Base-by-base conservation (phyloP, 2,329 filamentous ascomycete genomes). In the Aspergillus ochraceus region DNA sequence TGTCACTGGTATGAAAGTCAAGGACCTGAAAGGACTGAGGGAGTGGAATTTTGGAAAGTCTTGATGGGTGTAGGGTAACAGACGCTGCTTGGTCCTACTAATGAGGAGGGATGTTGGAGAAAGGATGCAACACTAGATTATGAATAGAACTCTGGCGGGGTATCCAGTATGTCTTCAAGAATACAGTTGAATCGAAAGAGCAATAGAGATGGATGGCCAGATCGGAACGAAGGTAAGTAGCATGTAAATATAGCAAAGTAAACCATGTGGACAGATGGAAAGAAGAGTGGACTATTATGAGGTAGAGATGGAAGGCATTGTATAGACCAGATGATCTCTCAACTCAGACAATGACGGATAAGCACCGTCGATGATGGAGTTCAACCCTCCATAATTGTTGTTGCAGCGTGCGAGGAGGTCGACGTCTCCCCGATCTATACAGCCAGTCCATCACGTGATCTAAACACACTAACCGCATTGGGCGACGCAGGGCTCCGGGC, bases 401-500 rank as follows among this genome's bases (percentile, higher is more conserved):
- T 8, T 51, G 22, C 20, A 56, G 32, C 11, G 5, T 29, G 49
- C 2, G n/a, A 32, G 51, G 54, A 51, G 32, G 22, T 29, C 14
- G 46, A 42, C 24, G 22, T 51, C 6, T 5, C 32, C 20, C 11
- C 45, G 45, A 47, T 64, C 55, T 64, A 64, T 61, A 64, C 42
- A 55, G 49, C 19, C 2, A 2, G 0, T 1, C 10, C n/a, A n/a
- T 64, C 67, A 69, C 67, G 66, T 69, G 67, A 14, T 0, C 3
- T 4, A 0, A 2, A 1, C 0, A 2, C 45, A 24, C 66, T 68
- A 68, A 65, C 64, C 61, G 39, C 22, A 46, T 68, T 58, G 32
- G 60, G 66, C 45, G 56, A 46, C 39, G 55, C 62, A 22, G 62
- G 54, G 60, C 59, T 63, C 61, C 60, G 64, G 65, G 68, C 71